Evolutionary conservation across 2,329 filamentous ascomycete species (phyloP).

Genomic region (Ceratocystis lukuohia): DNA sequence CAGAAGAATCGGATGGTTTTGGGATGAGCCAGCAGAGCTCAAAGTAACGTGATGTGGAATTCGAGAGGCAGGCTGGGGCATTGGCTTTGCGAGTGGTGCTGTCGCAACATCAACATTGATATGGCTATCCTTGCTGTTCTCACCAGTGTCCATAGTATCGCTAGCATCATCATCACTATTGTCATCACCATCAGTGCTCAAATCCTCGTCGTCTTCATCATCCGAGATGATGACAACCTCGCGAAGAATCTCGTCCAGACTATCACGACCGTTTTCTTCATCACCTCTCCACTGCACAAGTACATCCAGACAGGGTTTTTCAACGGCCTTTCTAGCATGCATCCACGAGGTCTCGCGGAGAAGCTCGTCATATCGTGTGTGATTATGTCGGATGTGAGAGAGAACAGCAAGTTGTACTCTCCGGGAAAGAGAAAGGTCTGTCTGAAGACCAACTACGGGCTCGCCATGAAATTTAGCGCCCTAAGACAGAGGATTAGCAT

Average conservation of each 20-base stretch:
- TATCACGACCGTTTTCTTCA: conserved; percentile 53
- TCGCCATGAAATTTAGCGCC: conserved; percentile 39
- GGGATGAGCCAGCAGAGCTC: not conserved
- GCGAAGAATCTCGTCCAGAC: conserved; percentile 52
- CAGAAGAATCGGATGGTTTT: not conserved
- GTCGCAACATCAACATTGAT: not conserved
- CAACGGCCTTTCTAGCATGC: conserved; percentile 48
- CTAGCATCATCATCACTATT: conserved; percentile 1
- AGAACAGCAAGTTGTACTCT: conserved; percentile 52
- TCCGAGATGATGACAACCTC: conserved; percentile 56
- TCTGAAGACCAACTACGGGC: conserved; percentile 44
- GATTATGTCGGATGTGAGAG: conserved; percentile 53
- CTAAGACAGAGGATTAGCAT: conserved; percentile 25
- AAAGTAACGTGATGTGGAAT: not conserved
- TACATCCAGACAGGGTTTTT: conserved; percentile 47
- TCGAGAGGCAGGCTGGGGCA: not conserved
- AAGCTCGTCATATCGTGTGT: conserved; percentile 51
- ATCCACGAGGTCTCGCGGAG: conserved; percentile 44
- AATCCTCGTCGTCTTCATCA: conserved; percentile 36
- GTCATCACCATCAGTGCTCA: conserved; percentile 22
- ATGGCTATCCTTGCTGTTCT: conserved; percentile 1
- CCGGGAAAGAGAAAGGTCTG: conserved; percentile 43
- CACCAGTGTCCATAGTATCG: not conserved
- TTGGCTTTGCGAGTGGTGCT: not conserved
- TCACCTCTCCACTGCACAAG: conserved; percentile 61